phyloP scores from a whole-genome alignment of 257 asterid species.

The Voacanga thouarsii region DNA sequence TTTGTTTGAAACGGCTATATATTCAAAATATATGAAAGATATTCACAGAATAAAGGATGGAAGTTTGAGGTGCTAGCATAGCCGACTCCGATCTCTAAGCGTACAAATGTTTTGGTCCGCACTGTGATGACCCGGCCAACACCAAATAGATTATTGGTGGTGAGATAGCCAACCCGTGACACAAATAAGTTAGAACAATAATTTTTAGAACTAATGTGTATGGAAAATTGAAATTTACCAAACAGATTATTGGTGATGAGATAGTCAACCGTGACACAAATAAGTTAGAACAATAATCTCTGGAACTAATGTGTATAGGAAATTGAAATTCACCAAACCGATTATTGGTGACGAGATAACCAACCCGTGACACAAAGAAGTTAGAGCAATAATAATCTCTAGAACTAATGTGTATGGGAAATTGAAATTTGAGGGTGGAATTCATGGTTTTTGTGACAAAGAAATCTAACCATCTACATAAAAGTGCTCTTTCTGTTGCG shows the following conservation, averaged over 20 bases:
- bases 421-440: constrained; percentile 93
- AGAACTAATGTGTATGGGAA: constrained; percentile 90
- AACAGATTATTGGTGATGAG: too few species aligned
- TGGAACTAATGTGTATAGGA: not conserved
- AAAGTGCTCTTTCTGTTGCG: constrained; percentile 92
- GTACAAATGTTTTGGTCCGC: constrained; percentile 79
- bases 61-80: constrained; percentile 71
- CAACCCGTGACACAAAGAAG: too few species aligned
- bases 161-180: too few species aligned
- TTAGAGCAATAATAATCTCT: constrained; percentile 84
- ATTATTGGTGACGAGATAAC: too few species aligned
- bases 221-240: constrained; percentile 88
- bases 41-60: constrained; percentile 79
- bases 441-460: constrained; percentile 93
- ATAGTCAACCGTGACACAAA: too few species aligned
- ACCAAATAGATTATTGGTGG: too few species aligned
- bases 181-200: constrained; percentile 80
- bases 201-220: constrained; percentile 83
- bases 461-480: constrained; percentile 91
- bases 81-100: constrained; percentile 86
- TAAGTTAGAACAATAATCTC: too few species aligned
- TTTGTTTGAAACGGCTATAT: constrained; percentile 92
- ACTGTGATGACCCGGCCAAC: not conserved
- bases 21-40: constrained; percentile 88
- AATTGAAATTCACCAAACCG: too few species aligned